Evolutionary conservation across 2,329 filamentous ascomycete species (phyloP).

Genomic region (Epichloe typhina): DNA sequence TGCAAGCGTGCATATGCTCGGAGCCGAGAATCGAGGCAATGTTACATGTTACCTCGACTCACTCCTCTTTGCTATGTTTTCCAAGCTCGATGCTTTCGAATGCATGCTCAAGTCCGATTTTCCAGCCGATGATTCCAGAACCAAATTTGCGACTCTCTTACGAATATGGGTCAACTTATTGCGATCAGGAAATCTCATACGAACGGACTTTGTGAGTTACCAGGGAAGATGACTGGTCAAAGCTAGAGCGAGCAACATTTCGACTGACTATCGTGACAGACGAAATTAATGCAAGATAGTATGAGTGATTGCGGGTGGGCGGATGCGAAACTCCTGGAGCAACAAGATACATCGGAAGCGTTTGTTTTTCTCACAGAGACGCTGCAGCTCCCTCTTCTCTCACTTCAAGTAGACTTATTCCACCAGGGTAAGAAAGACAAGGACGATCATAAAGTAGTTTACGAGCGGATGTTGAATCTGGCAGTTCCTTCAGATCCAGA

Average conservation of each 20-base stretch:
- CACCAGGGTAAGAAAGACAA: slow-evolving; percentile 76
- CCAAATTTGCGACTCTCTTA: slow-evolving; percentile 62
- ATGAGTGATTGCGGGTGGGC: slow-evolving; percentile 79
- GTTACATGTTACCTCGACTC: slow-evolving; percentile 95
- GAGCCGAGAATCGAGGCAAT: slow-evolving; percentile 71
- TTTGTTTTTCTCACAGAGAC: slow-evolving; percentile 91
- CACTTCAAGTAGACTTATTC: slow-evolving; percentile 87
- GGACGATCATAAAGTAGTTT: slow-evolving; percentile 89
- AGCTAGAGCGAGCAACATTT: not conserved
- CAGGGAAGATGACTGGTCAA: not conserved
- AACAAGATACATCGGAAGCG: slow-evolving; percentile 92
- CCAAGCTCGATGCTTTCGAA: slow-evolving; percentile 78
- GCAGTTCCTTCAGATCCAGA: slow-evolving; percentile 70
- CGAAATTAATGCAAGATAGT: slow-evolving; percentile 67
- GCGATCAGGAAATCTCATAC: slow-evolving; percentile 72
- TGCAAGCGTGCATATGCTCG: slow-evolving; percentile 57
- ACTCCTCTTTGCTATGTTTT: slow-evolving; percentile 91
- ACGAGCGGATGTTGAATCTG: slow-evolving; percentile 80
- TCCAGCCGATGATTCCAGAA: slow-evolving; percentile 50
- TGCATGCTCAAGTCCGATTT: slow-evolving; percentile 77
- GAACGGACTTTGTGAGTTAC: slow-evolving; percentile 59
- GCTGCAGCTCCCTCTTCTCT: slow-evolving; percentile 73
- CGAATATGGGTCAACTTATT: slow-evolving; percentile 91
- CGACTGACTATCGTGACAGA: slow-evolving; percentile 34
- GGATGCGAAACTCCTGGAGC: slow-evolving; percentile 61